phyloP scores from a whole-genome alignment of 495 filamentous ascomycete species.

The Astrothelium macrocarpum region DNA sequence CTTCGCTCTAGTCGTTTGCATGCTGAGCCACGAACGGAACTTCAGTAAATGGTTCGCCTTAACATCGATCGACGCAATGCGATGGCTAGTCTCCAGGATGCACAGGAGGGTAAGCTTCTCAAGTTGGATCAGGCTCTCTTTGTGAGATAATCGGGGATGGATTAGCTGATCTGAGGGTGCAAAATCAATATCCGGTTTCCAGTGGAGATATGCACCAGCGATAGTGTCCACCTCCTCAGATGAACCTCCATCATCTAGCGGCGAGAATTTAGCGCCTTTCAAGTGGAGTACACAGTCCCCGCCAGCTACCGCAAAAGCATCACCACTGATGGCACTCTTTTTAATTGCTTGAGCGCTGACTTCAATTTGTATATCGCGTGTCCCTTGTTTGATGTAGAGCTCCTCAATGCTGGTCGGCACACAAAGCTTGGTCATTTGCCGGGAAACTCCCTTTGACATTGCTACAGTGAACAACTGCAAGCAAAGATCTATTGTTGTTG shows the following conservation, averaged over 20 bases:
- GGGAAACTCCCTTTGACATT: conserved; percentile 8
- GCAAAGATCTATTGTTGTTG: background rate
- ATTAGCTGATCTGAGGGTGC: conserved; percentile 21
- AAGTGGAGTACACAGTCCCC: conserved; percentile 12
- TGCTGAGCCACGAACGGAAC: background rate
- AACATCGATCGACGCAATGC: conserved; percentile 5
- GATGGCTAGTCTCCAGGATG: background rate
- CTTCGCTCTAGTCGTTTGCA: background rate
- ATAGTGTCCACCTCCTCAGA: conserved; percentile 17
- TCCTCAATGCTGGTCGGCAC: conserved; percentile 30
- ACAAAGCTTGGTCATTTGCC: conserved; percentile 12
- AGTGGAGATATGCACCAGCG: conserved; percentile 23
- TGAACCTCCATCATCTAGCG: conserved; percentile 10
- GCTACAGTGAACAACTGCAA: conserved; percentile 13
- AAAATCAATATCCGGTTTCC: conserved; percentile 26
- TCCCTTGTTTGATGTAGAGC: conserved; percentile 20
- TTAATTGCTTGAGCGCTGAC: background rate
- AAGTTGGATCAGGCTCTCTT: conserved; percentile 6
- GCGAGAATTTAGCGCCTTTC: conserved; percentile 5
- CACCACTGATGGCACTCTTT: background rate
- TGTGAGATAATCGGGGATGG: conserved; percentile 10
- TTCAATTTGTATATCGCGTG: conserved; percentile 2
- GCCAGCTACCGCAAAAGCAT: conserved; percentile 15
- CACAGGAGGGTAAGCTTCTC: conserved; percentile 17
- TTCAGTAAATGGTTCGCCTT: background rate